Conservation (phyloP, 2,329 filamentous ascomycete genomes). For the Monosporascus ibericus region DNA sequence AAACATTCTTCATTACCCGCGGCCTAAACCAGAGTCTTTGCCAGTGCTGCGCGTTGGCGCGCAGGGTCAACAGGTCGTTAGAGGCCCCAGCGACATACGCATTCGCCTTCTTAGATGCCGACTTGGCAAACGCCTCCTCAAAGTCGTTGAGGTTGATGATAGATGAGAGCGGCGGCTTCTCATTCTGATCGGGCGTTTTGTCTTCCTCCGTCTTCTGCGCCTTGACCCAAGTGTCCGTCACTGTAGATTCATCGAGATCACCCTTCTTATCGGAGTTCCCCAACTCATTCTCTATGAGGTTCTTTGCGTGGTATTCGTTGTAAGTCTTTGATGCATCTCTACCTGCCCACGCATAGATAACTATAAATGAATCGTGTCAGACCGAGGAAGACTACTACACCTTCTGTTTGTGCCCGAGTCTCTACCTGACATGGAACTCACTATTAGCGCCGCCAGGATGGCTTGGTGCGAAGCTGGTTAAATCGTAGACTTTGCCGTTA, state of each 20-base stretch:
- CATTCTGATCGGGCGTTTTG: background rate
- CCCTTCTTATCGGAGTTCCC: background rate
- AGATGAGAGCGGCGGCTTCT: conserved; percentile 3
- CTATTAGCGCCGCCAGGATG: conserved; percentile 8
- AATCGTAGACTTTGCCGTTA: conserved; percentile 6
- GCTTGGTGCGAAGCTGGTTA: conserved; percentile 7
- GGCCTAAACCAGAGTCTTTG: conserved; percentile 3
- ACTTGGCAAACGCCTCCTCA: conserved; percentile 4
- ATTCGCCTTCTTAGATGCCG: conserved; percentile 4
- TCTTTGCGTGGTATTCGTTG: background rate
- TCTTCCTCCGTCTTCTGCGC: background rate
- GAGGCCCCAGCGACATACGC: conserved; percentile 3
- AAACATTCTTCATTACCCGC: conserved; percentile 4
- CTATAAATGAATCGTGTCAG: background rate
- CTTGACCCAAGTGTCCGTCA: background rate
- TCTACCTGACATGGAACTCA: background rate
- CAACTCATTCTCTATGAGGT: background rate
- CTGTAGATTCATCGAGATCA: background rate
- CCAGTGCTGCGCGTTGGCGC: conserved; percentile 3
- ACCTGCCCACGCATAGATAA: background rate
- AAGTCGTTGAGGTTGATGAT: conserved; percentile 9
- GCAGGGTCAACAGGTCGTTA: conserved; percentile 3
- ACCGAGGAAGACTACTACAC: background rate
- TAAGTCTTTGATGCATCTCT: background rate
- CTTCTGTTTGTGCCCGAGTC: background rate